Conservation (phyloP, 441 rosid genomes). For the Dalechampia spathulata region DNA sequence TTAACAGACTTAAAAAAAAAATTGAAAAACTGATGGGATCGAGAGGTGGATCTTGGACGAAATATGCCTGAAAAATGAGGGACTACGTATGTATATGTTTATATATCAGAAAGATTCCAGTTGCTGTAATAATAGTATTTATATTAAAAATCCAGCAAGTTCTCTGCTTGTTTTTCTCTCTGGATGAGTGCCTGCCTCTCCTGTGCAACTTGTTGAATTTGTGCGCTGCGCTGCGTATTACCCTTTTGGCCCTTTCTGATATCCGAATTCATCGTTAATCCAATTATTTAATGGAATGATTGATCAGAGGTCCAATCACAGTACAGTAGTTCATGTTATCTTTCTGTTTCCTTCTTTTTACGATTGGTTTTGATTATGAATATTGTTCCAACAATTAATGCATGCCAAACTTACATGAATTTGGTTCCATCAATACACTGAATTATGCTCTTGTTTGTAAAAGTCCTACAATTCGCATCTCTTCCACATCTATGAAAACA, state of each 20-base stretch:
- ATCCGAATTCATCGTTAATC: not conserved
- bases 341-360: not conserved
- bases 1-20: not conserved
- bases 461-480: too few species aligned
- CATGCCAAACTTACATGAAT: too few species aligned
- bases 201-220: not conserved
- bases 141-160: not conserved
- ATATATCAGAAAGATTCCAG: not conserved
- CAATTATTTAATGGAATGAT: not conserved
- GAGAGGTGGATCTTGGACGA: conserved; percentile 2
- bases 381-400: too few species aligned
- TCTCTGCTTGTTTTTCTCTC: not conserved
- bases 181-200: not conserved
- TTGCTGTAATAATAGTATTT: not conserved
- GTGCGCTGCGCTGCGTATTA: not conserved
- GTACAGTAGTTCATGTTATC: not conserved
- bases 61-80: not conserved
- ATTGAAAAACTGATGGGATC: not conserved
- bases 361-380: not conserved
- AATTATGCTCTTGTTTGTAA: too few species aligned
- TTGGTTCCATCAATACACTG: too few species aligned
- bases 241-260: not conserved
- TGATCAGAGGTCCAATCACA: not conserved
- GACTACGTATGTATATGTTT: not conserved
- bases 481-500: too few species aligned